Percentiles rank a stretch among this genome's conserved stretches.
Evolutionary conservation across 257 asterid species (phyloP).

Genomic region (Solanum neorickii): DNA sequence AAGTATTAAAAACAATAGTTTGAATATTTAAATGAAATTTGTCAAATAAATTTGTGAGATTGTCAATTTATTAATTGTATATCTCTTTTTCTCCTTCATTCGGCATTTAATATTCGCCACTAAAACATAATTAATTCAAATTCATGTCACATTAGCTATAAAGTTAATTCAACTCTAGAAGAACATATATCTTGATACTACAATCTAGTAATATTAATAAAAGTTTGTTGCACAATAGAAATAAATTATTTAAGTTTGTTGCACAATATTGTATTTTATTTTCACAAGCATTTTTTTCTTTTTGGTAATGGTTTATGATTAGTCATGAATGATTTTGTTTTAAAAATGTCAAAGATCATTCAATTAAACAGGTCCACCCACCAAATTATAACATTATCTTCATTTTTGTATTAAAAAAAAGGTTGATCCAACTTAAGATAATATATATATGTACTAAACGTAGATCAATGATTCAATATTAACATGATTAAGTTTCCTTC

Average conservation of each 20-base stretch:
- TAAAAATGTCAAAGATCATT: neutral
- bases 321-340: neutral
- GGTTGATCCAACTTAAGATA: neutral
- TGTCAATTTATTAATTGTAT: neutral
- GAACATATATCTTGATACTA: neutral
- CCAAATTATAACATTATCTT: neutral
- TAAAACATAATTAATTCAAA: neutral
- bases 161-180: neutral
- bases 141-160: neutral
- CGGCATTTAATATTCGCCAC: too few species aligned
- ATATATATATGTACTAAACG: neutral
- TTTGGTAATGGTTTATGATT: neutral
- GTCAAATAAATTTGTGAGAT: neutral
- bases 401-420: neutral
- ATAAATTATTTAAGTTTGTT: neutral
- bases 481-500: constrained; percentile 11
- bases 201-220: neutral
- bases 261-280: neutral
- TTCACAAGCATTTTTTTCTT: neutral
- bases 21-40: neutral
- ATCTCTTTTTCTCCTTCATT: neutral
- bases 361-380: neutral
- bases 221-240: neutral
- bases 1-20: neutral
- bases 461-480: neutral